phyloP scores from a whole-genome alignment of 352 stramenopile genomes.

The Phytophthora boehmeriae region DNA sequence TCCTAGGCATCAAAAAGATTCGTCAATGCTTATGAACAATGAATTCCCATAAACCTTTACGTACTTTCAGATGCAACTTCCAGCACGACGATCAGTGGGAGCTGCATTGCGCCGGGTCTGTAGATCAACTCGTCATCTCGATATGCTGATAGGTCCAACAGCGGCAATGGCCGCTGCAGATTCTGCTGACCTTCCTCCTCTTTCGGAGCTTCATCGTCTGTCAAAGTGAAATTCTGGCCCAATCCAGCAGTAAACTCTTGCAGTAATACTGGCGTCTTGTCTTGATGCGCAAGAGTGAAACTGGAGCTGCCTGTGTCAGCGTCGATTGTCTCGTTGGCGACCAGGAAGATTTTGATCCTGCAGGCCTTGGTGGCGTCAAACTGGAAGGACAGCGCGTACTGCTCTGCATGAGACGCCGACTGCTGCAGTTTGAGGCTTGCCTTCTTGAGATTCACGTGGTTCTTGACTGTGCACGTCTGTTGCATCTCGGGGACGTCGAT shows the following conservation, averaged over 20 bases:
- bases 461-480: conserved; percentile 83
- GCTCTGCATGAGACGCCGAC: conserved; percentile 18
- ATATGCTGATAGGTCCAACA: conserved; percentile 55
- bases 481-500: conserved; percentile 81
- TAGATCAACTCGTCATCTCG: conserved; percentile 50
- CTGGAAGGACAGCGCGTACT: conserved; percentile 66
- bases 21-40: conserved; percentile 3
- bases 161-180: conserved; percentile 13
- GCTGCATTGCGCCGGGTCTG: conserved; percentile 43
- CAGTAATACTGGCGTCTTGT: conserved; percentile 43
- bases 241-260: conserved; percentile 57
- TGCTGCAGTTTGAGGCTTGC: conserved; percentile 61
- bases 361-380: conserved; percentile 85
- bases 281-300: conserved; percentile 55
- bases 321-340: conserved; percentile 73
- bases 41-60: conserved; percentile 5
- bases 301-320: conserved; percentile 64
- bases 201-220: conserved; percentile 9
- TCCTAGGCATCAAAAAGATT: conserved; percentile 11
- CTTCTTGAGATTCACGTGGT: conserved; percentile 89
- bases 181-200: conserved; percentile 16
- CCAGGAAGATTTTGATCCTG: conserved; percentile 64
- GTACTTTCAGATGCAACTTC: conserved; percentile 57
- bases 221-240: conserved; percentile 56
- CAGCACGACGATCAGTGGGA: conserved; percentile 75